Percentiles rank a stretch among this genome's conserved stretches.
Evolutionary conservation across 1,284 basidiomycete genomes (phyloP).

Genomic region (Vanrija pseudolonga): DNA sequence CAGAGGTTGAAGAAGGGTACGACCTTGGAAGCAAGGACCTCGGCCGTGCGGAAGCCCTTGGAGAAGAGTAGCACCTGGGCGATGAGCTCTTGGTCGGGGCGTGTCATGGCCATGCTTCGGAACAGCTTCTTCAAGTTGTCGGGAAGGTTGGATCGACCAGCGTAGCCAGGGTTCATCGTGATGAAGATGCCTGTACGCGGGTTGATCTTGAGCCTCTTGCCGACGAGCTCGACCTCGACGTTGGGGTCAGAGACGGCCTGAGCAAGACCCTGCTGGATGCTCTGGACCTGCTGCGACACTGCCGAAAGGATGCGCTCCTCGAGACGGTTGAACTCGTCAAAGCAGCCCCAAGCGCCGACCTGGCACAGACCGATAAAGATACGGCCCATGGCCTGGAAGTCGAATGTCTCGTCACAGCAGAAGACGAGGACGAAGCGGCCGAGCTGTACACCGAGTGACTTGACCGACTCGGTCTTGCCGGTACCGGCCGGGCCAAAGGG

Average conservation of each 20-base stretch:
- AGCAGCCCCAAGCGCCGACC: constrained; percentile 99
- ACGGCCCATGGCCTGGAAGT: constrained; percentile 99
- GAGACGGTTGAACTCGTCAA: constrained; percentile 96
- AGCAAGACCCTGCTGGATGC: constrained; percentile 91
- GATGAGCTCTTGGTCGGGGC: constrained; percentile 95
- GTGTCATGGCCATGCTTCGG: constrained; percentile 94
- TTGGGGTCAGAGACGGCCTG: constrained; percentile 74
- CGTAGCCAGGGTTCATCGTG: constrained; percentile 97
- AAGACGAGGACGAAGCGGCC: constrained; percentile 98
- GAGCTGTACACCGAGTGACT: constrained; percentile 94
- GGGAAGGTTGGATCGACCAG: constrained; percentile 89
- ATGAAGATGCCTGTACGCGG: constrained; percentile 96
- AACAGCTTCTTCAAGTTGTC: constrained; percentile 74
- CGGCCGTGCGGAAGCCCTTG: constrained; percentile 97
- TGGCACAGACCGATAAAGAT: constrained; percentile 98
- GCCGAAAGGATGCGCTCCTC: constrained; percentile 97
- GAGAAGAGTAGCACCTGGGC: constrained; percentile 99
- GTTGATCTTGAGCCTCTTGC: constrained; percentile 88
- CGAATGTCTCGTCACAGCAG: constrained; percentile 99
- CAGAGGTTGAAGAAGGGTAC: constrained; percentile 99
- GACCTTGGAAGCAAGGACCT: constrained; percentile 91
- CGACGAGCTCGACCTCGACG: constrained; percentile 91
- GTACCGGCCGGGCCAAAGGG: constrained; percentile 99
- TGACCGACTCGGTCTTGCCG: constrained; percentile 99
- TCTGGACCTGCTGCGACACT: constrained; percentile 98